A percentile compares a stretch with the other conserved stretches of the same genome.
phyloP scores from a whole-genome alignment of 2,329 filamentous ascomycete genomes.

The Sporothrix luriei region DNA sequence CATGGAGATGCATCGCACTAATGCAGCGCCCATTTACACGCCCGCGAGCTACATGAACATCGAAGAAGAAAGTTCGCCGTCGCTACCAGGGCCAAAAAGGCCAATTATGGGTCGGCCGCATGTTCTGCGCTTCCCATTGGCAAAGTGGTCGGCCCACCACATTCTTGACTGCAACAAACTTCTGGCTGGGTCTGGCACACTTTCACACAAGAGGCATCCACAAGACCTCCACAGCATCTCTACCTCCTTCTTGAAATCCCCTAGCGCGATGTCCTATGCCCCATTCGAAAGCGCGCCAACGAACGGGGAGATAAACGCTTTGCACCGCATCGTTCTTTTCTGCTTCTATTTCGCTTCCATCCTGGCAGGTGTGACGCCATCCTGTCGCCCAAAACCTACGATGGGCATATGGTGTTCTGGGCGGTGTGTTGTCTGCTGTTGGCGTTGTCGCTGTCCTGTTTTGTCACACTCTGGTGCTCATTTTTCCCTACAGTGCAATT shows the following conservation, averaged over 20 bases:
- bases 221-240: constrained; percentile 26
- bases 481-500: background rate
- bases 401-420: background rate
- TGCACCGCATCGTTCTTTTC: constrained; percentile 28
- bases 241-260: constrained; percentile 31
- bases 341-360: constrained; percentile 29
- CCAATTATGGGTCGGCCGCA: constrained; percentile 9
- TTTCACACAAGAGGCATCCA: background rate
- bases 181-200: constrained; percentile 1
- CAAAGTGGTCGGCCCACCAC: constrained; percentile 10
- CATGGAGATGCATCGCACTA: constrained; percentile 21
- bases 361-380: constrained; percentile 25
- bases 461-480: background rate
- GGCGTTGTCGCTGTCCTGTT: background rate
- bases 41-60: background rate
- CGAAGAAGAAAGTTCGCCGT: constrained; percentile 6
- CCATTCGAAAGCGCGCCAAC: constrained; percentile 16
- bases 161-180: constrained; percentile 17
- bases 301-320: constrained; percentile 20
- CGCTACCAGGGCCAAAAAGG: background rate
- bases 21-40: constrained; percentile 26
- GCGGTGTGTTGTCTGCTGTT: constrained; percentile 3
- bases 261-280: constrained; percentile 25
- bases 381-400: background rate
- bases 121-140: constrained; percentile 12